Evolutionary conservation across 202 grass and related monocot genomes (phyloP).

Genomic region (Cymbopogon flexuosus): DNA sequence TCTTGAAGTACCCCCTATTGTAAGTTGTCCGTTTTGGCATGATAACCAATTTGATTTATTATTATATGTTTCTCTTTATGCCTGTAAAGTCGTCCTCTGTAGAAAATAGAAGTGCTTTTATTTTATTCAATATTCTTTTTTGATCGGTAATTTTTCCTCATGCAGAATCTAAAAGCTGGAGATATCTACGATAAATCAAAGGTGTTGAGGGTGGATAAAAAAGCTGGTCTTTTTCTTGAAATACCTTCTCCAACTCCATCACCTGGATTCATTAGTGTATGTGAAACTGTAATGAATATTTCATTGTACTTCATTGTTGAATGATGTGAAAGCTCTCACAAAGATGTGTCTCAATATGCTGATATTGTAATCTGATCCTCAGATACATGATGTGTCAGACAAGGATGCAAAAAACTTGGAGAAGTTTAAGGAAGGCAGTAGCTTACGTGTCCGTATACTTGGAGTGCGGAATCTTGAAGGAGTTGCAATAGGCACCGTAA

Average conservation of each 20-base stretch:
- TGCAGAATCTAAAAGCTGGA: slow-evolving; percentile 75
- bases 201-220: slow-evolving; percentile 81
- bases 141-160: slow-evolving; percentile 10
- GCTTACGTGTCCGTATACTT: slow-evolving; percentile 73
- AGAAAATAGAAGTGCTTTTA: neutral
- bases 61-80: slow-evolving; percentile 17
- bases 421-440: slow-evolving; percentile 76
- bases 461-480: slow-evolving; percentile 90
- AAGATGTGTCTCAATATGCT: slow-evolving; percentile 27
- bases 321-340: slow-evolving; percentile 13
- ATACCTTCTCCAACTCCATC: slow-evolving; percentile 65
- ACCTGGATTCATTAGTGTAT: slow-evolving; percentile 84
- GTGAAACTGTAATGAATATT: slow-evolving; percentile 30
- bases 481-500: slow-evolving; percentile 66
- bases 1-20: slow-evolving; percentile 67
- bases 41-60: neutral
- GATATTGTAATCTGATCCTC: slow-evolving; percentile 23
- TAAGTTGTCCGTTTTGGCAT: slow-evolving; percentile 45
- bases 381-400: slow-evolving; percentile 83
- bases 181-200: slow-evolving; percentile 78
- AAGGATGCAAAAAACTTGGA: slow-evolving; percentile 70
- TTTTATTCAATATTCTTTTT: neutral
- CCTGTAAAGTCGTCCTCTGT: slow-evolving; percentile 14
- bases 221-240: slow-evolving; percentile 80
- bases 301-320: neutral